Evolutionary conservation across 768 basidiomycete species (phyloP).

Genomic region (Collybia sordida): DNA sequence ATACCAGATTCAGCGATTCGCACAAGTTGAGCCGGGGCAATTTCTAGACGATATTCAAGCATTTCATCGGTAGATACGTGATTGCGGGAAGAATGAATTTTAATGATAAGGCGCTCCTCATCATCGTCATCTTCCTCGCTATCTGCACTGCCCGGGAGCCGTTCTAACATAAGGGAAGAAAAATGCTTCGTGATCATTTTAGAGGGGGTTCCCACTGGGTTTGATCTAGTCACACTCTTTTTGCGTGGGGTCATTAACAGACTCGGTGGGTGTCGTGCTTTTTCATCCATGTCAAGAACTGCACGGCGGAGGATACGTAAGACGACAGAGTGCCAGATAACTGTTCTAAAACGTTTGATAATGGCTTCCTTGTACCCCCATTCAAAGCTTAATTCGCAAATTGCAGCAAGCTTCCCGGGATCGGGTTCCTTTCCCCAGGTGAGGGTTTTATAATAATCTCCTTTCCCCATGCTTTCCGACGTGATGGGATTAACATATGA

Average conservation of each 20-base stretch:
- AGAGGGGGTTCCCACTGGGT: conserved; percentile 44
- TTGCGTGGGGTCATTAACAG: conserved; percentile 42
- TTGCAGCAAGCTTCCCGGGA: conserved; percentile 66
- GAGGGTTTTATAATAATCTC: conserved; percentile 32
- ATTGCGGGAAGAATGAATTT: conserved; percentile 62
- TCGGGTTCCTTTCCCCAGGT: conserved; percentile 63
- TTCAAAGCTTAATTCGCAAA: conserved; percentile 88
- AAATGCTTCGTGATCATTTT: conserved; percentile 59
- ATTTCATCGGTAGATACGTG: conserved; percentile 72
- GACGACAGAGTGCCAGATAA: conserved; percentile 77
- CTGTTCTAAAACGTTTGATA: conserved; percentile 78
- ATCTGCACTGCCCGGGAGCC: conserved; percentile 19
- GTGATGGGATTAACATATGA: conserved; percentile 81
- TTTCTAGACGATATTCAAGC: conserved; percentile 79
- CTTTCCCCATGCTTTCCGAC: conserved; percentile 55
- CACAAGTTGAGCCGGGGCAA: conserved; percentile 68
- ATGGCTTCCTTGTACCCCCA: conserved; percentile 88
- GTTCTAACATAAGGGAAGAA: conserved; percentile 41
- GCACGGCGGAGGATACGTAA: conserved; percentile 70
- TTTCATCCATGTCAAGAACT: conserved; percentile 48
- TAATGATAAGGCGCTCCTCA: conserved; percentile 54
- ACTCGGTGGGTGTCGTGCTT: background rate
- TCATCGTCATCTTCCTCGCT: conserved; percentile 33
- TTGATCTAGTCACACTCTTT: conserved; percentile 19
- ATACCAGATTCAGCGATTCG: conserved; percentile 65